Percentiles rank a stretch among this genome's conserved stretches.
Conservation (phyloP, 2,329 filamentous ascomycete genomes). For the Fusarium robinianum region DNA sequence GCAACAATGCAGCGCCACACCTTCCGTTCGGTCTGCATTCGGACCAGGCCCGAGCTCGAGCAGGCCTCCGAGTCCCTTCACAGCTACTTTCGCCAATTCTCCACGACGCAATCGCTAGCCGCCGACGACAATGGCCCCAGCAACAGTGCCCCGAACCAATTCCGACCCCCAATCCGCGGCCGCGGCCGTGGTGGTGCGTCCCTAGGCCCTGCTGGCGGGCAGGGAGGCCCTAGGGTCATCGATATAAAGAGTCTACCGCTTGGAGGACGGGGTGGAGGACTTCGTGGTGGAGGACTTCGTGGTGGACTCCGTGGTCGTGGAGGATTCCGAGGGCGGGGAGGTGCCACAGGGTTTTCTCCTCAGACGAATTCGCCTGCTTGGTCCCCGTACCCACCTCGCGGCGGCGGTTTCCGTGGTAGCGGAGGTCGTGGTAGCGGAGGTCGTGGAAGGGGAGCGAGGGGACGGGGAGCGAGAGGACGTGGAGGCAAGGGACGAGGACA, state of each 20-base stretch:
- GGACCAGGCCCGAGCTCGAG: conserved; percentile 42
- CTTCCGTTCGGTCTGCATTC: conserved; percentile 45
- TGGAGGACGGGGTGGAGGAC: conserved; percentile 16
- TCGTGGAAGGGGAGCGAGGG: conserved; percentile 8
- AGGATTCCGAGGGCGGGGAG: conserved; percentile 20
- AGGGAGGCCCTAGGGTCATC: conserved; percentile 42
- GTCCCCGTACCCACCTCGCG: conserved; percentile 8
- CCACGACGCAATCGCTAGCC: conserved; percentile 44
- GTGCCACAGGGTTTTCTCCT: conserved; percentile 5
- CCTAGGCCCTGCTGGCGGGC: conserved; percentile 2
- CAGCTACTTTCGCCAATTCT: conserved; percentile 45
- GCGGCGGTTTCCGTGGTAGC: conserved; percentile 22
- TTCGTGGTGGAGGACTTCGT: not conserved
- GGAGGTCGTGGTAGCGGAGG: conserved; percentile 25
- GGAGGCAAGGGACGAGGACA: conserved; percentile 23
- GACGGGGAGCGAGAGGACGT: conserved; percentile 15
- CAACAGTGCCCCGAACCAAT: conserved; percentile 26
- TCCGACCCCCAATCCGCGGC: conserved; percentile 34
- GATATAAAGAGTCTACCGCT: conserved; percentile 45
- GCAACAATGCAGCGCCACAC: conserved; percentile 45
- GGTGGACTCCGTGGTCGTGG: conserved; percentile 36
- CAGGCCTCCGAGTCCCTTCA: conserved; percentile 39
- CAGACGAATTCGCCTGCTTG: conserved; percentile 18
- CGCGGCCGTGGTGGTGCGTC: conserved; percentile 6
- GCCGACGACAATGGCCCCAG: conserved; percentile 35